Percentiles rank a stretch among this genome's conserved stretches.
Conservation (phyloP, 805 yeast species). For the Wickerhamomyces bisporus region DNA sequence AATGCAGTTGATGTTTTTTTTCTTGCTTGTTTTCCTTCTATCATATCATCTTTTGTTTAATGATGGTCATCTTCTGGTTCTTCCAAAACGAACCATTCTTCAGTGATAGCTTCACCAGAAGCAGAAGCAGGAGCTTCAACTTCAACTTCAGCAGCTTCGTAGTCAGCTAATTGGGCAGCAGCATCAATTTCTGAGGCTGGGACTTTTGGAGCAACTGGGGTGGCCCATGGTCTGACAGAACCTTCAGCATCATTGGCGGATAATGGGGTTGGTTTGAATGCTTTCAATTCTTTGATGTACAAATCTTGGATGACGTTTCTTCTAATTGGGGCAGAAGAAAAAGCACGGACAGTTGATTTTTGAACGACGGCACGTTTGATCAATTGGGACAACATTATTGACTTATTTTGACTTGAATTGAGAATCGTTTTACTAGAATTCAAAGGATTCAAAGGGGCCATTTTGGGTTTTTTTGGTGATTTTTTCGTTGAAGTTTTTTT, state of each 20-base stretch:
- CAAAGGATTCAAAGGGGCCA: neutral
- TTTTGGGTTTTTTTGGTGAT: too few relatives aligned
- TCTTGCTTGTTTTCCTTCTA: neutral
- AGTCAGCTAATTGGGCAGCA: constrained; percentile 59
- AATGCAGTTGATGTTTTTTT: neutral
- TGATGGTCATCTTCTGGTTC: constrained; percentile 54
- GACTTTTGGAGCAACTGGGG: constrained; percentile 71
- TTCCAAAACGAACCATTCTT: constrained; percentile 78
- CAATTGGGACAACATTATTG: constrained; percentile 21
- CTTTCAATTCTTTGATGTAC: constrained; percentile 80
- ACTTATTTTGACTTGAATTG: too few relatives aligned
- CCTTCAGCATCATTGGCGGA: constrained; percentile 71
- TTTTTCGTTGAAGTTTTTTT: too few relatives aligned
- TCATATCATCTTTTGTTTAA: constrained; percentile 20
- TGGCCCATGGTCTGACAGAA: constrained; percentile 75
- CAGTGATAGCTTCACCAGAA: constrained; percentile 44
- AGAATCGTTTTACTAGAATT: too few relatives aligned
- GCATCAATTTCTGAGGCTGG: constrained; percentile 71
- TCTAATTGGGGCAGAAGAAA: constrained; percentile 31
- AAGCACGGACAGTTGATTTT: constrained; percentile 29
- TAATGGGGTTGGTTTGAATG: constrained; percentile 79
- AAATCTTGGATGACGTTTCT: constrained; percentile 71
- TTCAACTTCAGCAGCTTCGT: constrained; percentile 71
- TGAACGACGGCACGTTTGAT: constrained; percentile 19
- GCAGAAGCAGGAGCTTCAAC: constrained; percentile 34